Base-by-base conservation (phyloP, 805 yeast species). In the Monosporozyma aerobia region DNA sequence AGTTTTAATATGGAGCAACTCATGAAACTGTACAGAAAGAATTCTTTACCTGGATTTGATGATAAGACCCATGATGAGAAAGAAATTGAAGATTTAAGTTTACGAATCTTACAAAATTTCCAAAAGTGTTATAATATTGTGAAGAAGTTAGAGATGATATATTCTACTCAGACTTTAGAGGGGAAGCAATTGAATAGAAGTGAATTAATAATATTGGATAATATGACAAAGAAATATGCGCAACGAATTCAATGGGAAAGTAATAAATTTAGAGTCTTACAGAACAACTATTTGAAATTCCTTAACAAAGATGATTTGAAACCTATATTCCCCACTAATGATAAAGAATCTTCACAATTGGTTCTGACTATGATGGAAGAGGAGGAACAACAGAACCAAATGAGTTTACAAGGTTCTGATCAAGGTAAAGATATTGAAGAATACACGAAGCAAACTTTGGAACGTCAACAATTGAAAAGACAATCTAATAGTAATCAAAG, bases 151-250 rank as follows among this genome's bases (percentile, higher is more conserved):
- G 78, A 80, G 61, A 64, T 69, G 53, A 62, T 77, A 55, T 61
- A 75, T 62, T 56, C 68, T 56, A 65, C 60, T 44, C 71, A 71
- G 44, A 61, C 63, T 44, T 65, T 72, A 27, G 73, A 76, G 33
- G 73, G 74, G 4, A 57, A 57, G 32, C 55, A 58, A 30, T 56
- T 67, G 19, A 68, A 66, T 53, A 57, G 58, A 14, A 74, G 72
- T 48, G 92, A 87, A 59, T 62, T 81, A 30, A 72, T 76, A 49
- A 82, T 92, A 74, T 73, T 89, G 52, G 83, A 81, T 49, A 94
- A 92, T 68, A 79, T 88, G 71, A 85, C 87, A 67, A 87, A 87
- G 60, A 82, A 82, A 47, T 82, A 90, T 67, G 99, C 99, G 2
- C 74, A 85, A 46, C 82, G 84, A 65, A 83, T 94, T 23, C 99